Evolutionary conservation across 495 filamentous ascomycete species (phyloP), one percentile per base, ranked within the genome.

Genomic region (Lasiosphaeriaceae sp.): DNA sequence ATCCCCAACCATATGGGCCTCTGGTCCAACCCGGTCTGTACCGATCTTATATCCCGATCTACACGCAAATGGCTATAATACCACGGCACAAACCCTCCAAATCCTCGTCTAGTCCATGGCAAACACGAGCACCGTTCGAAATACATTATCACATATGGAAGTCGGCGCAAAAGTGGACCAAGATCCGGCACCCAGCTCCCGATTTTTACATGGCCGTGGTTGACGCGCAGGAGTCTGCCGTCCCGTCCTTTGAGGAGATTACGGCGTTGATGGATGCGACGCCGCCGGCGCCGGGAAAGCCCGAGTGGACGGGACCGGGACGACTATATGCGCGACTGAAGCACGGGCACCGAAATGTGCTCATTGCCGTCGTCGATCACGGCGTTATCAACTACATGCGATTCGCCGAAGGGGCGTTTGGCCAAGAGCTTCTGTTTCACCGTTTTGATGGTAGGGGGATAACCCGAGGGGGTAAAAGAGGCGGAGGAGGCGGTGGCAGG

Each of bases 311-410:
- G 52, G 75, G 78, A 0, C 71, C 77, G 50, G 65, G 64, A 0
- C 62, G 68, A 22, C 50, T 77, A 48, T 91, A 90, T 60, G 75
- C 78, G 56, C 79, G 87, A n/a, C 69, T 97, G 56, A 92, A 88
- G 64, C 85, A 96, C 54, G 94, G 90, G 12, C 87, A 89, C 66
- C 80, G 91, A 56, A 91, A 89, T 68, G 90, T 91, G 7, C 74
- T 96, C 48, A 62, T 98, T 17, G 94, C 92, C 0, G 83, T 97
- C 5, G 90, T 96, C 9, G 94, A 97, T 65, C 80, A 90, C 54
- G 94, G 94, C 0, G 78, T 98, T 26, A 87, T 91, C 29, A 97
- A 92, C 66, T 98, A 90, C 67, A 71, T 96, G 48, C 80, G 88
- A 35, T 73, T 96, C 52, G 84, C 77, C 8, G 92, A 97, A 73